Percentiles rank a stretch among this genome's conserved stretches.
phyloP scores from a whole-genome alignment of 192 early-diverging fungal genomes.

The Backusella luteola region DNA sequence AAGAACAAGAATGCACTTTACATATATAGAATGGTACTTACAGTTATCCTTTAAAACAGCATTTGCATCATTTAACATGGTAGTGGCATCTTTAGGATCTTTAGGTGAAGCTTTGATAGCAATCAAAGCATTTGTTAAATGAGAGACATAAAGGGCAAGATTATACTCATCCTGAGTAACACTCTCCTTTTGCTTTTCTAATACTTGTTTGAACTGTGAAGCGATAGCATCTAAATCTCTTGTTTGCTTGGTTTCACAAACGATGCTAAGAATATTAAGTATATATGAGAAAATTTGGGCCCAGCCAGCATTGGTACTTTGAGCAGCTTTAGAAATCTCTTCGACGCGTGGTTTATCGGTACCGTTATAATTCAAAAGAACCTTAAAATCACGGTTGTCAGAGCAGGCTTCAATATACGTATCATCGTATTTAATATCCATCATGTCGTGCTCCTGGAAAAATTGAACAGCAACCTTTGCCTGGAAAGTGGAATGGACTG shows the following conservation, averaged over 20 bases:
- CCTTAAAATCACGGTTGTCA: slow-evolving; percentile 74
- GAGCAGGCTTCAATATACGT: slow-evolving; percentile 40
- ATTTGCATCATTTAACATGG: not conserved
- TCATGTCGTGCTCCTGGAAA: slow-evolving; percentile 55
- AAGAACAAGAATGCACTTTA: not conserved
- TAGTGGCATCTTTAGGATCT: slow-evolving; percentile 2
- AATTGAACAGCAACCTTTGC: slow-evolving; percentile 47
- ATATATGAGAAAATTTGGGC: slow-evolving; percentile 25
- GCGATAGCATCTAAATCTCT: slow-evolving; percentile 7
- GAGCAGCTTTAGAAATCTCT: slow-evolving; percentile 38
- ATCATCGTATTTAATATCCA: slow-evolving; percentile 55
- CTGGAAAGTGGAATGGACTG: slow-evolving; percentile 46
- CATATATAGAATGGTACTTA: not conserved
- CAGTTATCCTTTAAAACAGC: slow-evolving; percentile 1
- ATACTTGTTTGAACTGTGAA: slow-evolving; percentile 9
- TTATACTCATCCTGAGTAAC: slow-evolving; percentile 12
- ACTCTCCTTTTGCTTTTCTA: not conserved
- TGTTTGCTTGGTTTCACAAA: slow-evolving; percentile 22
- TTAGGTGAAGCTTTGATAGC: slow-evolving; percentile 9
- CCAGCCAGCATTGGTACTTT: slow-evolving; percentile 33
- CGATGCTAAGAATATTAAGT: slow-evolving; percentile 31
- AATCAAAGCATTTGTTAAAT: slow-evolving; percentile 19
- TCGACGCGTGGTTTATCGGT: slow-evolving; percentile 32
- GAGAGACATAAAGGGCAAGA: slow-evolving; percentile 10
- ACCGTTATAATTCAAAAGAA: slow-evolving; percentile 59